Percentiles rank a stretch among this genome's conserved stretches.
phyloP scores from a whole-genome alignment of 2,329 filamentous ascomycete species.

The Paracoccidioides lutzii region DNA sequence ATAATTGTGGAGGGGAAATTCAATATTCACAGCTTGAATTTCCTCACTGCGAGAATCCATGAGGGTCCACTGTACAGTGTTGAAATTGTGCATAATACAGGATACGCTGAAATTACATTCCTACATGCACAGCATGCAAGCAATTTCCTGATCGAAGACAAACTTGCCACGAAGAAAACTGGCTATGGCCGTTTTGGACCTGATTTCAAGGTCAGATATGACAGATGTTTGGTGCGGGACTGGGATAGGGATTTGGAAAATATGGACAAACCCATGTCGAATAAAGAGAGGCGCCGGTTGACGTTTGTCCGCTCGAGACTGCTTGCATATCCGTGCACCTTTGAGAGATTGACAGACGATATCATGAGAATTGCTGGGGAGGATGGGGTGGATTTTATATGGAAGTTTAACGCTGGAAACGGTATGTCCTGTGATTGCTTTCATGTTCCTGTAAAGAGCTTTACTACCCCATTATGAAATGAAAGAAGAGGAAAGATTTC shows the following conservation, averaged over 20 bases:
- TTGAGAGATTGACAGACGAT: conserved; percentile 25
- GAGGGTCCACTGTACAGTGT: conserved; percentile 30
- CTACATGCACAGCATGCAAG: conserved; percentile 25
- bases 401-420: conserved; percentile 32
- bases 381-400: conserved; percentile 28
- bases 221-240: conserved; percentile 16
- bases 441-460: not conserved
- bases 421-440: conserved; percentile 18
- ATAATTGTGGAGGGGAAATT: conserved; percentile 16
- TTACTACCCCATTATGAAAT: not conserved
- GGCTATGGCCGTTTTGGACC: conserved; percentile 24
- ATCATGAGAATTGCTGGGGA: conserved; percentile 20
- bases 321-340: conserved; percentile 23
- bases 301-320: conserved; percentile 29
- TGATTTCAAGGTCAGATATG: conserved; percentile 4
- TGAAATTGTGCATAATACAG: conserved; percentile 18
- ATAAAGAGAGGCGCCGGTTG: conserved; percentile 29
- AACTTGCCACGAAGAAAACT: conserved; percentile 16
- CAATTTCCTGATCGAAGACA: conserved; percentile 22
- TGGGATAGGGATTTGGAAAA: conserved; percentile 24
- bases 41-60: conserved; percentile 25
- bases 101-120: conserved; percentile 26
- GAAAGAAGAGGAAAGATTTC: not conserved
- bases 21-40: conserved; percentile 11
- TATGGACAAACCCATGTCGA: conserved; percentile 20